Evolutionary conservation across 2,329 filamentous ascomycete genomes (phyloP), one percentile per base, ranked within the genome.

Genomic region (Aspergillus glaucus): DNA sequence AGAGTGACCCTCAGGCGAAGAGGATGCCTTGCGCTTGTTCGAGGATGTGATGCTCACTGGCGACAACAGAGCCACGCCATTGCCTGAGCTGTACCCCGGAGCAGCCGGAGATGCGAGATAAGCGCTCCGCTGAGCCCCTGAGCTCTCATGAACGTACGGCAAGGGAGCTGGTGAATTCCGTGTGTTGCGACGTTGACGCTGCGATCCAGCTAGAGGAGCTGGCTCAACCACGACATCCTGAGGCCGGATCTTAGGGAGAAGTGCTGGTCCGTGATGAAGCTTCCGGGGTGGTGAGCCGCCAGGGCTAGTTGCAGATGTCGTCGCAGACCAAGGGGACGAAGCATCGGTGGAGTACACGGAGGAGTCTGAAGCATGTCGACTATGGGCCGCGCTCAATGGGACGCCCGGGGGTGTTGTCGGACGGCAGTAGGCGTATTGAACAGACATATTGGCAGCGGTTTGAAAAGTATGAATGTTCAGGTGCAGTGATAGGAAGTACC

Each of bases 171-270:
- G 75, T 57, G 62, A 71, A 58, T 67, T 78, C 70, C 60, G 77
- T 67, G 65, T 79, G 74, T 75, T 81, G 67, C 74, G 71, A 57
- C 75, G 74, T 64, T 79, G 75, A 60, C 83, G 79, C 69, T 86
- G 82, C 42, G 77, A 74, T 36, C 66, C 66, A 40, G 60, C 62
- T 47, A 69, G 64, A 45, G 76, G 74, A 37, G 75, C 74, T 37
- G 79, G 79, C 56, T 84, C 81, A 53, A 89, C 80, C 53, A 85
- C 78, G 70, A 92, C 86, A 71, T 95, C 89, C 71, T 93, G 89
- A 37, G 81, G 81, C 52, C 89, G 81, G 72, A 94, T 91, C 78
- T 90, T 93, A 62, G 89, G 89, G 28, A 95, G 77, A 51, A 95
- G 75, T 44, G 88, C 75, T 45, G 88, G 88, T 17, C 72, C 74